Percentiles rank a stretch among this genome's conserved stretches.
phyloP scores from a whole-genome alignment of 139 green algal species.

The Haematococcus lacustris region DNA sequence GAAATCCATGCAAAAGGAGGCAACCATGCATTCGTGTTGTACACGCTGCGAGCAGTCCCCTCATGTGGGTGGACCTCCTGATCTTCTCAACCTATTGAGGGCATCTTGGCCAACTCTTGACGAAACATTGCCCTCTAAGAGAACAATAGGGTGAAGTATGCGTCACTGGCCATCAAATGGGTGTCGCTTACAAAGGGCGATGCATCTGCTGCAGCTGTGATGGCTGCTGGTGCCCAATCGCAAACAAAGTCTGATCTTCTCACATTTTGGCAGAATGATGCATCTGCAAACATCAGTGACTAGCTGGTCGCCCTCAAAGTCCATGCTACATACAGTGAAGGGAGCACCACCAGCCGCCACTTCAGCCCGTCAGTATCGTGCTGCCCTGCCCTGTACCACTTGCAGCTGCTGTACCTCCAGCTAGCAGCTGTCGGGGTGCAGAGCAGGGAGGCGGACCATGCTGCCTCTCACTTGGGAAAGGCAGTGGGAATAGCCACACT shows the following conservation, averaged over 20 bases:
- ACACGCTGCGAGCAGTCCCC: no score
- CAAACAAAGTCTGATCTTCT: background rate
- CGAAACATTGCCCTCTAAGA: no score
- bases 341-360: background rate
- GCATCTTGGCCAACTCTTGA: no score
- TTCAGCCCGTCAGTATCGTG: background rate
- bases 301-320: no score
- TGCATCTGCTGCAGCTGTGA: no score
- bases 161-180: no score
- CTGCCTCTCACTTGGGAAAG: conserved; percentile 70
- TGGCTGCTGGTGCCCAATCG: background rate
- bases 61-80: no score
- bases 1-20: background rate
- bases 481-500: conserved; percentile 58
- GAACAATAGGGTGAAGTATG: no score
- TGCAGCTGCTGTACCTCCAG: conserved; percentile 60
- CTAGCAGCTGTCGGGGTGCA: conserved; percentile 31
- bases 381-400: conserved; percentile 32
- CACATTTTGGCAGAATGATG: no score
- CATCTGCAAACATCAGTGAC: background rate
- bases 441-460: conserved; percentile 56
- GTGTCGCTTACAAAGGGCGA: no score
- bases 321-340: no score
- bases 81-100: background rate
- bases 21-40: background rate